A percentile compares a stretch with the other conserved stretches of the same genome.
phyloP scores from a whole-genome alignment of 257 asterid genomes.

The Ehretia macrophylla region DNA sequence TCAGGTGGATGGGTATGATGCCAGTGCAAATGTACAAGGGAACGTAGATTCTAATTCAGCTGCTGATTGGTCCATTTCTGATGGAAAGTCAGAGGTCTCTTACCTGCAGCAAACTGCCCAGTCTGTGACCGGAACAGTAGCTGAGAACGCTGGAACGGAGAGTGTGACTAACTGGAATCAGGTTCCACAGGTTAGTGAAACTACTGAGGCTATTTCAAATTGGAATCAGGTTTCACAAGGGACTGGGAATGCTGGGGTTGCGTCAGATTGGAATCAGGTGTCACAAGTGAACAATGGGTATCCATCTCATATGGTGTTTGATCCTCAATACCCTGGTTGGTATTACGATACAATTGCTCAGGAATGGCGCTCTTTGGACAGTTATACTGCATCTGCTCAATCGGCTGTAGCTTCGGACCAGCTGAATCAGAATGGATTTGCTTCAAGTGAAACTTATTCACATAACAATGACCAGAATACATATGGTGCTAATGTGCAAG shows the following conservation, averaged over 20 bases:
- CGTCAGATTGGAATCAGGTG: slow-evolving; percentile 13
- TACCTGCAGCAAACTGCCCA: slow-evolving; percentile 58
- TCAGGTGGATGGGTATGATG: slow-evolving; percentile 43
- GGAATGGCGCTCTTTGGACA: slow-evolving; percentile 57
- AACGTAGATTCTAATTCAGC: slow-evolving; percentile 18
- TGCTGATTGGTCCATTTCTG: slow-evolving; percentile 30
- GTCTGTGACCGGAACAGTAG: slow-evolving; percentile 35
- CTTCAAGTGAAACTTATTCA: slow-evolving; percentile 32
- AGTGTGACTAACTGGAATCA: background rate
- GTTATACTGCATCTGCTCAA: slow-evolving; percentile 29
- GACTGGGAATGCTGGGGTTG: background rate
- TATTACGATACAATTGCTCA: slow-evolving; percentile 60
- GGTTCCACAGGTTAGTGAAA: background rate
- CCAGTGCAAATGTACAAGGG: slow-evolving; percentile 22
- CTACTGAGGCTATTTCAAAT: slow-evolving; percentile 1
- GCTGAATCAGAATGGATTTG: slow-evolving; percentile 35
- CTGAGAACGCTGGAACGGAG: slow-evolving; percentile 33
- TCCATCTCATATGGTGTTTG: slow-evolving; percentile 75
- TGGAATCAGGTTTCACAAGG: slow-evolving; percentile 11
- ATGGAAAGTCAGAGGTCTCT: slow-evolving; percentile 37
- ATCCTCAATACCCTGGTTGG: slow-evolving; percentile 83
- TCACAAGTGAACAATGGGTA: slow-evolving; percentile 41
- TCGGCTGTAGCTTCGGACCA: slow-evolving; percentile 29
- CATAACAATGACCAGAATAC: slow-evolving; percentile 27
- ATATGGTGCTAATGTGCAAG: slow-evolving; percentile 26